These are phyloP conservation scores for Leishmania braziliensis DNA, from an alignment of 208 protist genomes.

Conservation along the genomic window DNA sequence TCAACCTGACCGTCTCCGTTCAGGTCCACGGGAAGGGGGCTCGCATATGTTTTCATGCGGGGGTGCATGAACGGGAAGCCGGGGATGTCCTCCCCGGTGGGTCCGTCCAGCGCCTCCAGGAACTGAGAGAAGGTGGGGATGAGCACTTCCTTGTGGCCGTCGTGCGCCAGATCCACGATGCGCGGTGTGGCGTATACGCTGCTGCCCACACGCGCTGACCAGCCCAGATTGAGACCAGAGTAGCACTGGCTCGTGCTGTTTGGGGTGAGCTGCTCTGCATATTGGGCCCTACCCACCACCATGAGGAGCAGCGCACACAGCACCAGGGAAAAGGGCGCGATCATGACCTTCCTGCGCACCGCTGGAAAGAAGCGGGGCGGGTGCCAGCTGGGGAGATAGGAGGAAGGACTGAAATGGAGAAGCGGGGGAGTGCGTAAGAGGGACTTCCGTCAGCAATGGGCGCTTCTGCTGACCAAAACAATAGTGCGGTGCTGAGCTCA, in stretches of 20 bases:
- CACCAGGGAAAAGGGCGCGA: neutral
- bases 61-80: slow-evolving; percentile 88
- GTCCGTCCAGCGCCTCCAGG: slow-evolving; percentile 67
- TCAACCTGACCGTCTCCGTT: slow-evolving; percentile 82
- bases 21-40: slow-evolving; percentile 83
- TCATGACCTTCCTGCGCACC: neutral
- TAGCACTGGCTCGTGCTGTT: slow-evolving; percentile 39
- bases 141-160: slow-evolving; percentile 86
- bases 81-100: slow-evolving; percentile 52
- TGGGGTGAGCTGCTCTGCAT: slow-evolving; percentile 9
- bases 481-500: neutral
- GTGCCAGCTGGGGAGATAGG: neutral
- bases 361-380: neutral
- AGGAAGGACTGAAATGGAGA: neutral
- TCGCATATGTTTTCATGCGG: slow-evolving; percentile 76
- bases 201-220: slow-evolving; percentile 79
- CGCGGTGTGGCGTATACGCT: slow-evolving; percentile 79
- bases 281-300: neutral
- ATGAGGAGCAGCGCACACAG: slow-evolving; percentile 10
- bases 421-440: neutral
- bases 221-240: slow-evolving; percentile 61
- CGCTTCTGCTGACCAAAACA: neutral
- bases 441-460: neutral
- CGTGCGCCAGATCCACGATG: slow-evolving; percentile 76
- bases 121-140: slow-evolving; percentile 78